Percentiles rank a stretch among this genome's conserved stretches.
Evolutionary conservation across 257 asterid species (phyloP).

Genomic region (Salvia hispanica): DNA sequence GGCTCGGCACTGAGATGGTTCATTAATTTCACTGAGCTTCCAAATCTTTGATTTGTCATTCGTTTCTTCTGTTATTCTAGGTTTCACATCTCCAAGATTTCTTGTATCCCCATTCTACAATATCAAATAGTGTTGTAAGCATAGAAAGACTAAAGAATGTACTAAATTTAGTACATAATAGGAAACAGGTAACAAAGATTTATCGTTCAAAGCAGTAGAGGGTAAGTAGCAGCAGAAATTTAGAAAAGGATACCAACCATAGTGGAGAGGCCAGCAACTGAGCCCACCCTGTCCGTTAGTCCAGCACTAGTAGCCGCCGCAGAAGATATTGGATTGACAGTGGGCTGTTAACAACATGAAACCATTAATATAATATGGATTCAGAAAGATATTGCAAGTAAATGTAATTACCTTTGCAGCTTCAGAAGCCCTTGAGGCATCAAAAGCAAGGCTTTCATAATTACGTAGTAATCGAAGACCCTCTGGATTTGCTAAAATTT

Average conservation of each 20-base stretch:
- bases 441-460: slow-evolving; percentile 67
- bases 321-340: slow-evolving; percentile 56
- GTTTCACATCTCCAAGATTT: slow-evolving; percentile 44
- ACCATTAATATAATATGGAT: slow-evolving; percentile 13
- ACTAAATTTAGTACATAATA: not conserved
- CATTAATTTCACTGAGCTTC: slow-evolving; percentile 58
- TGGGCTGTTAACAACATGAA: slow-evolving; percentile 50
- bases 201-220: slow-evolving; percentile 9
- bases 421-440: slow-evolving; percentile 77
- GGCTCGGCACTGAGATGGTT: slow-evolving; percentile 57
- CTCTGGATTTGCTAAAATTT: slow-evolving; percentile 62
- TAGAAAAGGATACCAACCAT: slow-evolving; percentile 57
- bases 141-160: slow-evolving; percentile 14
- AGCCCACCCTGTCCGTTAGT: slow-evolving; percentile 63
- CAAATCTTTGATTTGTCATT: slow-evolving; percentile 56
- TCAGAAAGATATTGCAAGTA: slow-evolving; percentile 16
- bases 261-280: slow-evolving; percentile 71
- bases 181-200: slow-evolving; percentile 9
- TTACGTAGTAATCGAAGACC: slow-evolving; percentile 48
- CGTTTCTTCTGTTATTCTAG: slow-evolving; percentile 50
- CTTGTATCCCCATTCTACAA: slow-evolving; percentile 52
- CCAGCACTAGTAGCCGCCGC: slow-evolving; percentile 63
- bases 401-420: slow-evolving; percentile 47
- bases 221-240: slow-evolving; percentile 4
- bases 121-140: slow-evolving; percentile 19